Base-by-base conservation (phyloP, 345 rosid species). In the Eucalyptus marginata region DNA sequence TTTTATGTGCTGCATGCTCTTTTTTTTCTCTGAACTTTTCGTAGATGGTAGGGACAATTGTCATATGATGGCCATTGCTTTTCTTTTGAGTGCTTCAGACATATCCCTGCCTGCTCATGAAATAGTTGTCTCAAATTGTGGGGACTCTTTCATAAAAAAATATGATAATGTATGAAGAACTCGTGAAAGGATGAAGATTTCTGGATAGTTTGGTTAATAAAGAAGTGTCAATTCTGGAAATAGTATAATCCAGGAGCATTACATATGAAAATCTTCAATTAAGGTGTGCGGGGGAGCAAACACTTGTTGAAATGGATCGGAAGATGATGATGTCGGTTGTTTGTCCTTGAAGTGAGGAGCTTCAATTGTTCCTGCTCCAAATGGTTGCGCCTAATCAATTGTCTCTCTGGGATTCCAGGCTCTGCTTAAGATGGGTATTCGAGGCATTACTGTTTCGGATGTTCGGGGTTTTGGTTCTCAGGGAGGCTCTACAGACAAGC, bases 381-480 rank as follows among this genome's bases (percentile, higher is more conserved):
- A 31, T 22, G 20, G 86, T 5, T 76, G 29, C 27, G 51, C 89
- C 52, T 90, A 31, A 90, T 87, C 49, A 22, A 27, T 91, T 44
- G 68, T 88, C 17, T 51, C 85, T 52, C 86, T 66, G 64, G 47
- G 86, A 79, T 71, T 91, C 14, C 90, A 97, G 97, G 97, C 95
- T 59, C 90, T 96, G 89, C 89, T 96, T 89, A 94, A 95, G 89
- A 95, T 97, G 91, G 98, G 97, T 49, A 95, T 95, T 49, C 92
- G 97, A 86, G 98, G 99, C 89, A 98, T 96, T 88, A 97, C 97
- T 14, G 96, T 96, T 86, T 97, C 96, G 85, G 98, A 97, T 93
- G 97, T 96, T 90, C 90, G 95, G 90, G 98, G 98, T 46, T 96
- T 95, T 91, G 97, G 98, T 92, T 94, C 97, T 89, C 95, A 96